Conservation (phyloP, 345 rosid species). For the Boechera retrofracta region DNA sequence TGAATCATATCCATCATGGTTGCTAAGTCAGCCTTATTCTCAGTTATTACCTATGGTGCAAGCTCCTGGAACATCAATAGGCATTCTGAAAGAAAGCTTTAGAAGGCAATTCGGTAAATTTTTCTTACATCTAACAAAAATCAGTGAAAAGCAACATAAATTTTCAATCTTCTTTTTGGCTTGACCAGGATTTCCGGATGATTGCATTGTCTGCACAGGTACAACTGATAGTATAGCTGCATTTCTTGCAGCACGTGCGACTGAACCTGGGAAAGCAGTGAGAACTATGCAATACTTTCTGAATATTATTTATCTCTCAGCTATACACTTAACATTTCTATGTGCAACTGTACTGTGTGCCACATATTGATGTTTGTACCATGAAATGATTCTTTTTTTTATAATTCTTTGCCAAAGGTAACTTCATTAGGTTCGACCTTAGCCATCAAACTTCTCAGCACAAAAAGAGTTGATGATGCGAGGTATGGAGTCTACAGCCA, state of each 20-base stretch:
- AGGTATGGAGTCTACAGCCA: slow-evolving; percentile 94
- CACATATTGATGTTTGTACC: neutral
- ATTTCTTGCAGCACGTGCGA: slow-evolving; percentile 91
- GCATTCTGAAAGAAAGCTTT: slow-evolving; percentile 63
- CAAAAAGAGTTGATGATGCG: slow-evolving; percentile 82
- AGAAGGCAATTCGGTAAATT: slow-evolving; percentile 58
- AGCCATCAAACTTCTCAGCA: slow-evolving; percentile 87
- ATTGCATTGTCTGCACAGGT: slow-evolving; percentile 79
- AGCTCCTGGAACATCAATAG: slow-evolving; percentile 83
- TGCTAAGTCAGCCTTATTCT: slow-evolving; percentile 81
- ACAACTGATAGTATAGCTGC: slow-evolving; percentile 98
- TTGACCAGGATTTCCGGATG: slow-evolving; percentile 73
- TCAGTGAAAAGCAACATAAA: neutral
- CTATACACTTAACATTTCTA: neutral
- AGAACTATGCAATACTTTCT: slow-evolving; percentile 41
- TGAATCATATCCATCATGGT: slow-evolving; percentile 86
- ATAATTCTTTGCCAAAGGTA: slow-evolving; percentile 54
- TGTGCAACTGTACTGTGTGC: neutral
- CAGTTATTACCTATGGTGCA: slow-evolving; percentile 68
- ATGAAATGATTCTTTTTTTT: neutral
- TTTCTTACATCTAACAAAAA: neutral
- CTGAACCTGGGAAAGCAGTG: slow-evolving; percentile 86
- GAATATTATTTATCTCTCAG: neutral
- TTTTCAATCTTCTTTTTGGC: slow-evolving; percentile 17
- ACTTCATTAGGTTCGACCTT: slow-evolving; percentile 94